A percentile compares a stretch with the other conserved stretches of the same genome.
Conservation (phyloP, 148 eudicot species). For the Rhododendron kiyosumense region DNA sequence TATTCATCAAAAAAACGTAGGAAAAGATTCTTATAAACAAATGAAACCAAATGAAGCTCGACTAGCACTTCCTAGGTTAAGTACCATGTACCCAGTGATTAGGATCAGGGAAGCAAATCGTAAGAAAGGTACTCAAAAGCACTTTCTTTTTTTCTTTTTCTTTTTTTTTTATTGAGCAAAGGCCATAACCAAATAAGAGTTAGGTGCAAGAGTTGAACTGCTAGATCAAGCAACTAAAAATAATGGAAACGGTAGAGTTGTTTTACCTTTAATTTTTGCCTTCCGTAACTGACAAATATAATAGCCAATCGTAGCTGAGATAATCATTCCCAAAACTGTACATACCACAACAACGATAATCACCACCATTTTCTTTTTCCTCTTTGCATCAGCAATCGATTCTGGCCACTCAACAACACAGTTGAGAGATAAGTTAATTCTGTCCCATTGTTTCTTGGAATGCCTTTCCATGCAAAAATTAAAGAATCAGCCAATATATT, state of each 20-base stretch:
- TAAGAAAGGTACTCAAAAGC: neutral
- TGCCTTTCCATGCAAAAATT: neutral
- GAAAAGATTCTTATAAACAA: neutral
- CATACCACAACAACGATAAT: constrained; percentile 4
- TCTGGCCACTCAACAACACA: constrained; percentile 15
- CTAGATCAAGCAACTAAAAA: neutral
- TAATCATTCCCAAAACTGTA: constrained; percentile 21
- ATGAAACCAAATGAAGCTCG: neutral
- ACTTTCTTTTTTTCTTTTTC: neutral
- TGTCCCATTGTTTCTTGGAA: neutral
- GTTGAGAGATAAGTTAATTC: neutral
- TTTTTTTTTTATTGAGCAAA: neutral
- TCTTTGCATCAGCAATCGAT: constrained; percentile 11
- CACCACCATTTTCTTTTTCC: constrained; percentile 3
- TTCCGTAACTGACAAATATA: constrained; percentile 17
- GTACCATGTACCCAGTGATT: neutral
- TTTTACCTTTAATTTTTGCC: constrained; percentile 18
- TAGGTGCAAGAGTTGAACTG: neutral
- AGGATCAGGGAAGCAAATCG: neutral
- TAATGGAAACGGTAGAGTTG: neutral
- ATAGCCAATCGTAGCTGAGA: constrained; percentile 16
- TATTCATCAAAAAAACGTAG: neutral
- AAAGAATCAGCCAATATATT: neutral
- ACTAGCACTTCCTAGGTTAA: neutral
- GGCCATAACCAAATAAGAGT: neutral